Percentiles rank a stretch among this genome's conserved stretches.
These are phyloP conservation scores for Salvia splendens DNA, from an alignment of 257 asterid genomes.

Conservation along the genomic window DNA sequence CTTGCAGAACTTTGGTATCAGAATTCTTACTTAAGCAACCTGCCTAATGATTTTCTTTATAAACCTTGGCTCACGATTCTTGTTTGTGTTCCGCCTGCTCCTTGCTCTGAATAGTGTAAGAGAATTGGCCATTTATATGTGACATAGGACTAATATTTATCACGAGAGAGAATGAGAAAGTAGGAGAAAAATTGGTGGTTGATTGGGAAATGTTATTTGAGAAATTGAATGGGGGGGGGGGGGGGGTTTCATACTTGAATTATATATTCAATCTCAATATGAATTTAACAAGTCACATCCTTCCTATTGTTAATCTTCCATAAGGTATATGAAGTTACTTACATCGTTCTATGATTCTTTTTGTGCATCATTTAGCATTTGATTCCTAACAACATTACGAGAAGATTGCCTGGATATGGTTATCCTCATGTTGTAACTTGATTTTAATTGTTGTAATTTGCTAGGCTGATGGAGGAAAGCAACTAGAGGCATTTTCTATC, in stretches of 20 bases:
- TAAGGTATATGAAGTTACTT: background rate
- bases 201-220: background rate
- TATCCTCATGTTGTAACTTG: constrained; percentile 17
- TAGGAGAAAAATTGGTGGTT: background rate
- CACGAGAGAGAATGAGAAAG: background rate
- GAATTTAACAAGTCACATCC: constrained; percentile 1
- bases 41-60: background rate
- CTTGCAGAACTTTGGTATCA: constrained; percentile 4
- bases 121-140: constrained; percentile 2
- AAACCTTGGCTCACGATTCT: constrained; percentile 9
- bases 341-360: background rate
- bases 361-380: background rate
- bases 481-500: constrained; percentile 82
- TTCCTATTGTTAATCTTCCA: background rate
- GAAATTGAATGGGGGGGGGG: background rate
- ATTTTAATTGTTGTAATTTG: constrained; percentile 21
- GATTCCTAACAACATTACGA: background rate
- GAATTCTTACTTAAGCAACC: background rate
- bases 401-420: constrained; percentile 1
- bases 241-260: background rate
- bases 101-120: constrained; percentile 5
- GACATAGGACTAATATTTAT: background rate
- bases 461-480: constrained; percentile 68
- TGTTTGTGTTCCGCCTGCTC: background rate
- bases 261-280: background rate